Evolutionary conservation across 257 asterid species (phyloP), one percentile per base, ranked within the genome.

Genomic region (Penstemon barbatus): DNA sequence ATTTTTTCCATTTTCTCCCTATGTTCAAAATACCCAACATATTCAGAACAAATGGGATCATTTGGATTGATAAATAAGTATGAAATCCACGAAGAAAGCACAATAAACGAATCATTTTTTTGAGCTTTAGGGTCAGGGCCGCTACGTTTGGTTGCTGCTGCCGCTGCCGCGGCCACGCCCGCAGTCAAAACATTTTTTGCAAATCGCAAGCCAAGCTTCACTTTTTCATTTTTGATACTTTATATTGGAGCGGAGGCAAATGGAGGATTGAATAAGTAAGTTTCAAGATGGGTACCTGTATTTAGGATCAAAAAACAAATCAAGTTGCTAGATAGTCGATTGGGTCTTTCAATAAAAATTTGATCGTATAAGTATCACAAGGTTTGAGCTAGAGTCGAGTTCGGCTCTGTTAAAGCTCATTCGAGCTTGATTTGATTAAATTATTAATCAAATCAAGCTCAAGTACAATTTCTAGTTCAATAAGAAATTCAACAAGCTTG

Each of bases 231-330:
- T 11, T 68, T 61, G 0, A 85, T 66, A 9, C 75, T 60, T 42
- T 86, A 87, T 10, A 89, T 50, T 0, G 90, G 98, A 4, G 86
- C 84, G 12, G 95, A 89, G 6, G 71, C 45, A 64, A 91, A 91
- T 4, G 96, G 96, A 0, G 97, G 91, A 19, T 89, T 89, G 63
- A 91, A 87, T 19, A 89, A 85, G 67, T 86, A 91, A 4, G 94
- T 77, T 64, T 87, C 95, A 0, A 91, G 75, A 41, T 74, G 85
- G 33, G 41, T 49, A 0, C 82, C 84, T 57, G 42, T 25, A 54
- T 25, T 25, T 25, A 25, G 33, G 2, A 25, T 25, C 2, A 2
- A 25, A 25, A 25, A 25, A 1, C 33, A 25, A 25, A 25, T 25
- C 33, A 25, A 25, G 33, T 25, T 25, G 2, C 2, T 25, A 25